A percentile compares a stretch with the other conserved stretches of the same genome.
phyloP scores from a whole-genome alignment of 345 rosid genomes.

The Trapa incisa region DNA sequence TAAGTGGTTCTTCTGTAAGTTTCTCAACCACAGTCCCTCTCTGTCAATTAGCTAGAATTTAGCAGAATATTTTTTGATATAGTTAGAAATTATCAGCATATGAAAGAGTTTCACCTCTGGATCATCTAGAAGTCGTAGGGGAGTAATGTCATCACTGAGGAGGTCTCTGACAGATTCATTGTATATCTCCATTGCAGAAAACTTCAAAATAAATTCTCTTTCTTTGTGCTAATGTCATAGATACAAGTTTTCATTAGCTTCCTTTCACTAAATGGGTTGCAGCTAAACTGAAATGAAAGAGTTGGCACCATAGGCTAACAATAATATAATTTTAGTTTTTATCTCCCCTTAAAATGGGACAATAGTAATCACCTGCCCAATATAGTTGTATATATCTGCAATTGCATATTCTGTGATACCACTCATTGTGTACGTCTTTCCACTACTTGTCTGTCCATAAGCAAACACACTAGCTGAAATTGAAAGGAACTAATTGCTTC shows the following conservation, averaged over 20 bases:
- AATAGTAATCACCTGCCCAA: slow-evolving; percentile 34
- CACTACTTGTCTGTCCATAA: slow-evolving; percentile 97
- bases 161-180: slow-evolving; percentile 94
- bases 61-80: slow-evolving; percentile 5
- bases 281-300: not conserved
- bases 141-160: slow-evolving; percentile 49
- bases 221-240: slow-evolving; percentile 53
- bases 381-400: slow-evolving; percentile 70
- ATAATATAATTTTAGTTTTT: not conserved
- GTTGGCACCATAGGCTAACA: not conserved
- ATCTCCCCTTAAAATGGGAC: not conserved
- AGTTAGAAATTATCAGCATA: slow-evolving; percentile 8
- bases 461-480: slow-evolving; percentile 82
- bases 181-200: slow-evolving; percentile 94
- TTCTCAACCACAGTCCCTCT: slow-evolving; percentile 89
- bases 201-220: slow-evolving; percentile 61
- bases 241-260: not conserved
- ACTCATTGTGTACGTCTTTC: slow-evolving; percentile 87
- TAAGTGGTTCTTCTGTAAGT: slow-evolving; percentile 63
- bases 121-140: slow-evolving; percentile 85
- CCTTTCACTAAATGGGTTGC: not conserved
- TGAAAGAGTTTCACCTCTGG: slow-evolving; percentile 55
- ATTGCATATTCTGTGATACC: slow-evolving; percentile 69
- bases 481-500: slow-evolving; percentile 1
- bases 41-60: slow-evolving; percentile 26